Evolutionary conservation across 805 yeast species (phyloP).

Genomic region (Barnettozyma pratensis): DNA sequence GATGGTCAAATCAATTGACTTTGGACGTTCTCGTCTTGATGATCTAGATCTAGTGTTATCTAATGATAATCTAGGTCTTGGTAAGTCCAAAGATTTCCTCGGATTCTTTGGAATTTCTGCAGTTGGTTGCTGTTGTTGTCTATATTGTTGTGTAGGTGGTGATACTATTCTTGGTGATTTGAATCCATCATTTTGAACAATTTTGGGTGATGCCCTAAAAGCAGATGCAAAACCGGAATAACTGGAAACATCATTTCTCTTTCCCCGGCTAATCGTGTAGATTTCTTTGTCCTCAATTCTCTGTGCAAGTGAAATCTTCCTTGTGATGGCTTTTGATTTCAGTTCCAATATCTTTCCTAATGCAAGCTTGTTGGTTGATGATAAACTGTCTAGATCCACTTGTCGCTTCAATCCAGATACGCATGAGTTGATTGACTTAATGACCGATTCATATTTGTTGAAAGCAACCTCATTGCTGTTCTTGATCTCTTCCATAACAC

Average conservation of each 20-base stretch:
- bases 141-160: not conserved
- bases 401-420: conserved; percentile 2
- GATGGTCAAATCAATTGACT: conserved; percentile 22
- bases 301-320: conserved; percentile 11
- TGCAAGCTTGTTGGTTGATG: conserved; percentile 12
- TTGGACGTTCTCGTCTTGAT: conserved; percentile 17
- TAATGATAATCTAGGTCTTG: conserved; percentile 11
- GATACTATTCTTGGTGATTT: conserved; percentile 8
- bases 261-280: conserved; percentile 11
- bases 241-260: conserved; percentile 17
- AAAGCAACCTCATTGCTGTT: conserved; percentile 17
- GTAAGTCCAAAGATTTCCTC: conserved; percentile 15
- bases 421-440: conserved; percentile 9
- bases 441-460: conserved; percentile 11
- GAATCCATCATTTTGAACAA: conserved; percentile 5
- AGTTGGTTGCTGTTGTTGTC: not conserved
- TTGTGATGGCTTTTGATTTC: conserved; percentile 13
- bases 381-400: conserved; percentile 3
- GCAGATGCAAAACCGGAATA: conserved; percentile 24
- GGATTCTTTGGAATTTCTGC: not conserved
- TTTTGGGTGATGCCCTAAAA: conserved; percentile 8
- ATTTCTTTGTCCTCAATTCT: conserved; percentile 11
- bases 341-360: conserved; percentile 15
- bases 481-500: conserved; percentile 18
- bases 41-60: conserved; percentile 7